Evolutionary conservation across 768 basidiomycete species (phyloP), one percentile per base, ranked within the genome.

Genomic region (Leccinellum rugosiceps): DNA sequence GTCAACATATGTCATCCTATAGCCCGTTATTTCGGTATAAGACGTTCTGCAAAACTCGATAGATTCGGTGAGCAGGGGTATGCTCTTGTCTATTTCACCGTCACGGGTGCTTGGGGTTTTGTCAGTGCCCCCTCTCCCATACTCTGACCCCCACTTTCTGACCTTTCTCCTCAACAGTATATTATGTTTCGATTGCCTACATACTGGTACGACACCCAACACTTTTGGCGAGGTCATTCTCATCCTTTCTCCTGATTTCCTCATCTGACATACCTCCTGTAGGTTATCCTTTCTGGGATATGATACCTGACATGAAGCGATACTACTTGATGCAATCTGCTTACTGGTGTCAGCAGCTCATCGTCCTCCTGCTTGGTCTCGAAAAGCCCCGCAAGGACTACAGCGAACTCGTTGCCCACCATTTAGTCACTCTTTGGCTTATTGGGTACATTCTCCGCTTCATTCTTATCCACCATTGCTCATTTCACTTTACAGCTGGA

Each of bases 341-440:
- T 2, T 98, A 97, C 72, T 98, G 97, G 97, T 82, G 85, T 48
- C 95, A 98, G 68, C 94, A 99, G 70, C 80, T 95, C 58, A 73
- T 98, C 19, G 86, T 99, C 17, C 80, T 98, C 8, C 75, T 89
- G 3, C 81, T 95, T 13, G 77, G 86, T 47, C 81, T 99, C 14
- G 97, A 99, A 75, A 98, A 97, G 70, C 96, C 97, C 0, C 83
- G 97, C 50, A 93, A 90, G 70, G 97, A 99, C 70, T 94, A 88
- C 69, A 64, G 70, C 19, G 96, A 98, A 71, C 84, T 98, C 15
- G 82, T 97, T 19, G 81, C 81, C 0, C 97, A 99, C 70, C 97
- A 99, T 69, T 65, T 94, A 44, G 92, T 98, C 52, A 98, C 97
- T 0, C 78, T 98, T 13, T 99, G 94, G 94, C 80, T 98, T 25